Percentiles rank a stretch among this genome's conserved stretches.
phyloP scores from a whole-genome alignment of 306 rosid species.

The Castanea mollissima region DNA sequence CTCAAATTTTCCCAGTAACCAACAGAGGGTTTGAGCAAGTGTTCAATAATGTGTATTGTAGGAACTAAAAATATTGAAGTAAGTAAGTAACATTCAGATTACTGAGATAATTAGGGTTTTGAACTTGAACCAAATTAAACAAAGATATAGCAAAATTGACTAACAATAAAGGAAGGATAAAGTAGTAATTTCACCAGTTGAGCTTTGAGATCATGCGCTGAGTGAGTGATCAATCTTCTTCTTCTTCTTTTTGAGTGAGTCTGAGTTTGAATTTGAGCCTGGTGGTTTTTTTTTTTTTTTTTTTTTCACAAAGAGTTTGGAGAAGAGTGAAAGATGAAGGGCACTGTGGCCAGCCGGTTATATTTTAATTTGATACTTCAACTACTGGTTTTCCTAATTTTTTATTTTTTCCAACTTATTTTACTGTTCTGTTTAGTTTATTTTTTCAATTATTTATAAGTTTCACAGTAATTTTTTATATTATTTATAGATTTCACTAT shows the following conservation, averaged over 20 bases:
- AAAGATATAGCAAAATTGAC: neutral
- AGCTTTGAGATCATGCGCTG: neutral
- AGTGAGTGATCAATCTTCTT: neutral
- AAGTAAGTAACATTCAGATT: neutral
- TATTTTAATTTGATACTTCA: no score
- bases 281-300: no score
- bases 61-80: neutral
- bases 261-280: no score
- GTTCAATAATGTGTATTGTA: neutral
- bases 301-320: no score
- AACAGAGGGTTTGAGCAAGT: neutral
- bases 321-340: no score
- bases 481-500: no score
- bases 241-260: no score
- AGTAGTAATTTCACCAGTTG: neutral
- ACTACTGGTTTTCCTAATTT: no score
- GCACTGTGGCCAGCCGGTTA: no score
- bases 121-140: neutral
- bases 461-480: fast-evolving
- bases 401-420: no score
- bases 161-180: neutral
- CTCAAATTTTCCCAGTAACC: neutral
- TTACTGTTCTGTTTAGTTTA: no score
- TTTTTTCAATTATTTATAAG: no score
- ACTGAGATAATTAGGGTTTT: neutral